These are phyloP conservation scores for Plasmodium billcollinsi DNA, from an alignment of 169 alveolate species.

Conservation along the genomic window DNA sequence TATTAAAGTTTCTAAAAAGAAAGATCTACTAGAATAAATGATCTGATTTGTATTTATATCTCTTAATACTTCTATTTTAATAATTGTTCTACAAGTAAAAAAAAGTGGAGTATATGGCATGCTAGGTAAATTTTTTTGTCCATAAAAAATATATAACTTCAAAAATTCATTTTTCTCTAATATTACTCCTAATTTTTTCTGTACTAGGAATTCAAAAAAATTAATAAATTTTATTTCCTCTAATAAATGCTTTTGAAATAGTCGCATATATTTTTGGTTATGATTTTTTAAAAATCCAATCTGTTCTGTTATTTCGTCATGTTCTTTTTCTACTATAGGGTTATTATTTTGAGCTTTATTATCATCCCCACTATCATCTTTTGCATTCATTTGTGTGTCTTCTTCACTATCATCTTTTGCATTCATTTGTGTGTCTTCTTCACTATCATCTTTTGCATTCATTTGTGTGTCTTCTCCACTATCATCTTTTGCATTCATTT, in stretches of 20 bases:
- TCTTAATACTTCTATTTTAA: slow-evolving; percentile 63
- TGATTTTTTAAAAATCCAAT: slow-evolving; percentile 21
- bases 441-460: neutral
- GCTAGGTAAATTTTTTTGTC: slow-evolving; percentile 32
- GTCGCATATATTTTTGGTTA: slow-evolving; percentile 40
- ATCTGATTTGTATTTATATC: slow-evolving; percentile 62
- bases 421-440: no score
- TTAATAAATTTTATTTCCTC: slow-evolving; percentile 60
- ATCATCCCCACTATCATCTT: neutral
- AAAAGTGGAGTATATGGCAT: slow-evolving; percentile 45
- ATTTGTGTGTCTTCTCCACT: neutral
- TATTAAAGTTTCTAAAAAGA: slow-evolving; percentile 61
- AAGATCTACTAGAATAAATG: slow-evolving; percentile 66
- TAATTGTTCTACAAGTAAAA: slow-evolving; percentile 61
- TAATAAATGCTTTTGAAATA: slow-evolving; percentile 43
- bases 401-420: neutral
- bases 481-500: neutral
- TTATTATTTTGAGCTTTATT: neutral
- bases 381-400: no score
- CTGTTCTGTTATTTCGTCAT: slow-evolving; percentile 28
- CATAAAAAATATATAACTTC: slow-evolving; percentile 59
- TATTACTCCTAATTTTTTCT: slow-evolving; percentile 36
- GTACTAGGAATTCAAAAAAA: slow-evolving; percentile 34
- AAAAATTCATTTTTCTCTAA: slow-evolving; percentile 41
- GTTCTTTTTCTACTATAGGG: neutral